phyloP scores from a whole-genome alignment of 2,329 filamentous ascomycete genomes.

The Fusarium bulbicola region DNA sequence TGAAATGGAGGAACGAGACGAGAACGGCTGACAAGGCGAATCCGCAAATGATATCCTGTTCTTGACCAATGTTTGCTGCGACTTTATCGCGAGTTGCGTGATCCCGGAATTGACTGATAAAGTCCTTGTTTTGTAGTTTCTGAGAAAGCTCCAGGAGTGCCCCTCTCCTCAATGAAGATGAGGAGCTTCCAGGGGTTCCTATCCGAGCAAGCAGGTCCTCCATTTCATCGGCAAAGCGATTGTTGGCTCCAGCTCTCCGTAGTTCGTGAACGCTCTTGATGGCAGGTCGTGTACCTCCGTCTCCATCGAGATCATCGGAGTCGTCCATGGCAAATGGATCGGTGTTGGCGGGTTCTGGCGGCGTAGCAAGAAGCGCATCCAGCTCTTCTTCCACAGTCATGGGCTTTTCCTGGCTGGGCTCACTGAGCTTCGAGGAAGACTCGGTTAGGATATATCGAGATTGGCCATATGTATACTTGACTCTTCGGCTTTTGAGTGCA shows the following conservation, averaged over 20 bases:
- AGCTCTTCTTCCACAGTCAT: slow-evolving; percentile 36
- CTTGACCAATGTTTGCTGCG: slow-evolving; percentile 67
- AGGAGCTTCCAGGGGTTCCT: slow-evolving; percentile 57
- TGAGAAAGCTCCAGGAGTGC: slow-evolving; percentile 68
- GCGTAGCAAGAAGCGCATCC: slow-evolving; percentile 37
- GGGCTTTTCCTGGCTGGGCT: slow-evolving; percentile 28
- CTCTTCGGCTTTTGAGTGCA: slow-evolving; percentile 43
- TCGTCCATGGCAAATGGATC: slow-evolving; percentile 40
- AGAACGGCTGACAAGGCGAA: slow-evolving; percentile 73
- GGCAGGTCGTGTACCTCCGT: slow-evolving; percentile 57
- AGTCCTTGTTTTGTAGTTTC: slow-evolving; percentile 69
- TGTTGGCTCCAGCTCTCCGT: slow-evolving; percentile 72
- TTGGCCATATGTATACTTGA: slow-evolving; percentile 50
- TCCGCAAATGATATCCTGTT: slow-evolving; percentile 68
- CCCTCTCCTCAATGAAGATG: slow-evolving; percentile 63
- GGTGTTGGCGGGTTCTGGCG: slow-evolving; percentile 33
- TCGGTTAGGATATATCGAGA: slow-evolving; percentile 44
- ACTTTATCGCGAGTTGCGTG: slow-evolving; percentile 76
- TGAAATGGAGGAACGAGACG: slow-evolving; percentile 67
- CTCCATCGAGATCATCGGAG: slow-evolving; percentile 49
- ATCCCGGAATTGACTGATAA: slow-evolving; percentile 76
- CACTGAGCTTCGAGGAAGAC: slow-evolving; percentile 41
- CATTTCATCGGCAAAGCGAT: slow-evolving; percentile 71
- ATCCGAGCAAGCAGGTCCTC: slow-evolving; percentile 71
- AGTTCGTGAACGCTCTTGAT: slow-evolving; percentile 73